These are phyloP conservation scores for Phytopythium helicoides DNA, from an alignment of 352 stramenopile genomes.

Conservation along the genomic window DNA sequence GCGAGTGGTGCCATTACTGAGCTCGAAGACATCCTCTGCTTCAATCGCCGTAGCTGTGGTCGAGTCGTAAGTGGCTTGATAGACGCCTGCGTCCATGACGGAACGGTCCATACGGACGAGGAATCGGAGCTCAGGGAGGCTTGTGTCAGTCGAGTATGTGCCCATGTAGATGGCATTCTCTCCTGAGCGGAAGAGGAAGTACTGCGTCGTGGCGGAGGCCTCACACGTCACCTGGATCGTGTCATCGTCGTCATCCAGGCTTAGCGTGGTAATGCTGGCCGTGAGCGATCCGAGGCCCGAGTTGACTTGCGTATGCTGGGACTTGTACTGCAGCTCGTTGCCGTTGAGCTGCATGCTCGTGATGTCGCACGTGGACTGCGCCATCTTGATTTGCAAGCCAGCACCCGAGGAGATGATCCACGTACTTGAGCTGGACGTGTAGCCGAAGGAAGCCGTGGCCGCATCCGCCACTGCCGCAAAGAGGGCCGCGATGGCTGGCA, in stretches of 20 bases:
- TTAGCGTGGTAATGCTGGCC: constrained; percentile 28
- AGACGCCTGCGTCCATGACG: constrained; percentile 32
- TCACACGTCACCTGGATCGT: constrained; percentile 48
- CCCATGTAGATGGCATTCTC: constrained; percentile 63
- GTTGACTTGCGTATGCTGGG: constrained; percentile 50
- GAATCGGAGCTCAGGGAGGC: constrained; percentile 48
- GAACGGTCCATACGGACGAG: constrained; percentile 34
- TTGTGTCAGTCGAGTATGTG: constrained; percentile 32
- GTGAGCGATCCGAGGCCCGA: constrained; percentile 40
- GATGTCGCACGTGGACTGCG: constrained; percentile 42
- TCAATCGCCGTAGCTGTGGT: constrained; percentile 43
- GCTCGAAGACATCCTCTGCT: constrained; percentile 37
- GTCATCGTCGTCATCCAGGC: constrained; percentile 28
- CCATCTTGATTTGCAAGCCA: constrained; percentile 39
- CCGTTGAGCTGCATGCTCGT: constrained; percentile 46
- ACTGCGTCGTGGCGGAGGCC: constrained; percentile 34
- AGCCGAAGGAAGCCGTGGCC: constrained; percentile 34
- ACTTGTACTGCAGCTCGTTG: constrained; percentile 43
- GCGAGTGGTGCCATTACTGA: constrained; percentile 23
- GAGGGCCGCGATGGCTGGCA: no score
- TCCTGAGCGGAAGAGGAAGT: constrained; percentile 46
- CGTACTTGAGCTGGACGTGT: constrained; percentile 23
- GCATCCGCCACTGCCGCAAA: no score
- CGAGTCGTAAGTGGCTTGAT: constrained; percentile 11
- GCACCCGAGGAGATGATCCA: constrained; percentile 40